These are phyloP conservation scores for Scheffersomyces illinoinensis DNA, from an alignment of 1,139 yeast genomes.

Conservation along the genomic window DNA sequence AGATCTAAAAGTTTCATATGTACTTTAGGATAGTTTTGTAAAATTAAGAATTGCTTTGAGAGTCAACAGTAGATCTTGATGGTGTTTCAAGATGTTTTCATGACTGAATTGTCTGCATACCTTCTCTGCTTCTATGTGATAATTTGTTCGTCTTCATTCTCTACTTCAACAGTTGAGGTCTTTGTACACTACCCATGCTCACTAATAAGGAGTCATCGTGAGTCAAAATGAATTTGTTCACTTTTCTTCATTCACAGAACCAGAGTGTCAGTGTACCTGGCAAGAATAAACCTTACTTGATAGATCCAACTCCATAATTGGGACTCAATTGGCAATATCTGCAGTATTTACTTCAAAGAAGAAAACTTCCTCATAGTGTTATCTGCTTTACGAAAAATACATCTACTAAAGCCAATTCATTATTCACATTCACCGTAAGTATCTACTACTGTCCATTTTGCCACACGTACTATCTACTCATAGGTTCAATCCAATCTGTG, in stretches of 20 bases:
- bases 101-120: too few relatives aligned
- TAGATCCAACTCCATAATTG: background rate
- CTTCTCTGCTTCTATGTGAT: too few relatives aligned
- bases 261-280: background rate
- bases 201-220: background rate
- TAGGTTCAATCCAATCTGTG: background rate
- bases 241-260: background rate
- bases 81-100: too few relatives aligned
- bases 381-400: background rate
- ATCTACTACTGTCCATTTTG: background rate
- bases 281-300: background rate
- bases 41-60: background rate
- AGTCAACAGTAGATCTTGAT: background rate
- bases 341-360: too few relatives aligned
- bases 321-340: background rate
- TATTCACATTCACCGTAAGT: background rate
- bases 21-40: constrained; percentile 1
- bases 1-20: background rate
- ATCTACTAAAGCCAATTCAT: too few relatives aligned
- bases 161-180: background rate
- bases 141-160: too few relatives aligned
- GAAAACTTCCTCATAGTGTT: background rate
- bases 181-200: background rate
- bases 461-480: background rate
- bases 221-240: background rate